These are phyloP conservation scores for Scheffersomyces lignosus DNA, from an alignment of 805 yeast species.

Conservation along the genomic window DNA sequence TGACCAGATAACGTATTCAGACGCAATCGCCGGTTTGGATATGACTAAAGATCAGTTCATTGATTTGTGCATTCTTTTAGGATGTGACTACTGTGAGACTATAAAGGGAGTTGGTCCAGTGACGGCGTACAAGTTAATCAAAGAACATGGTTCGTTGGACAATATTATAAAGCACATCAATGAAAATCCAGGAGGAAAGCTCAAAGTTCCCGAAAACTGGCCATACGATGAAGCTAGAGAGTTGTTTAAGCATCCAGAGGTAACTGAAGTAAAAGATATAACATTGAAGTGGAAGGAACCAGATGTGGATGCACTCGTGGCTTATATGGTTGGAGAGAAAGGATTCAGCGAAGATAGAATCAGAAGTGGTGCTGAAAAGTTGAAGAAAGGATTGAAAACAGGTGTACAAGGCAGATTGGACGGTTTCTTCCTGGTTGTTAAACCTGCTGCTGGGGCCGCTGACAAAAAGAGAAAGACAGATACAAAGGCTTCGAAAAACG, in stretches of 20 bases:
- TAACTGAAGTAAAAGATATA: constrained; percentile 57
- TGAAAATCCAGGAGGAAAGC: constrained; percentile 57
- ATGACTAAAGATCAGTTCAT: constrained; percentile 73
- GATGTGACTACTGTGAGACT: constrained; percentile 97
- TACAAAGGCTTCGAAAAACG: constrained; percentile 27
- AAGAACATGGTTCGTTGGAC: constrained; percentile 81
- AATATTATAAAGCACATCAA: constrained; percentile 67
- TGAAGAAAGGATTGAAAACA: constrained; percentile 77
- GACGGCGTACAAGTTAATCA: constrained; percentile 84
- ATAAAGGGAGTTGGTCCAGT: constrained; percentile 96
- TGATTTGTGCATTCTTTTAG: constrained; percentile 88
- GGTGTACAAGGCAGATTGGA: constrained; percentile 92
- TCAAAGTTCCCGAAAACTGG: constrained; percentile 92
- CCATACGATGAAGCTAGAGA: constrained; percentile 87
- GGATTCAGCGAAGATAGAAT: constrained; percentile 94
- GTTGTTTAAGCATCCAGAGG: constrained; percentile 81
- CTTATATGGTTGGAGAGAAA: constrained; percentile 81
- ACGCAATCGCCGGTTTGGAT: constrained; percentile 76
- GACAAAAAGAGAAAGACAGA: constrained; percentile 32
- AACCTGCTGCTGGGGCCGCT: constrained; percentile 16
- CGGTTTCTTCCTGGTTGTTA: constrained; percentile 78
- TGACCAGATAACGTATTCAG: constrained; percentile 69
- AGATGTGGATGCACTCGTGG: constrained; percentile 76
- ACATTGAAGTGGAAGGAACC: constrained; percentile 88
- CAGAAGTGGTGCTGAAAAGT: constrained; percentile 79